Percentiles rank a stretch among this genome's conserved stretches.
These are phyloP conservation scores for Rhododendron griersonianum DNA, from an alignment of 148 eudicot genomes.

Conservation along the genomic window DNA sequence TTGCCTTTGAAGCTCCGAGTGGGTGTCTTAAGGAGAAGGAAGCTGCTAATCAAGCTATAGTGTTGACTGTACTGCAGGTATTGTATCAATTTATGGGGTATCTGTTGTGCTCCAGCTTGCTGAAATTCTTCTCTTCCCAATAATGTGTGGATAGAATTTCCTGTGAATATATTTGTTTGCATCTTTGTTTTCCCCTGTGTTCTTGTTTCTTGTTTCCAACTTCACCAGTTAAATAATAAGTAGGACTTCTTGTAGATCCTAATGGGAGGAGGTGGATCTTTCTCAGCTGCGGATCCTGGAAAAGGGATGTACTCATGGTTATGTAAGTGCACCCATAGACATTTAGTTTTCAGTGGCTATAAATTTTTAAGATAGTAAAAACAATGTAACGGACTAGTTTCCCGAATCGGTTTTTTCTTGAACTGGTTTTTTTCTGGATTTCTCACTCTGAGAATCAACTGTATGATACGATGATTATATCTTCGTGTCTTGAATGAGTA, in stretches of 20 bases:
- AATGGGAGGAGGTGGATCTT: conserved; percentile 99
- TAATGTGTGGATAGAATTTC: not conserved
- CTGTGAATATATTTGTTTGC: not conserved
- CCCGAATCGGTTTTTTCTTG: not conserved
- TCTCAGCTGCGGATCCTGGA: conserved; percentile 99
- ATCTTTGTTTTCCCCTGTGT: not conserved
- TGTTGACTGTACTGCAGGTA: conserved; percentile 84
- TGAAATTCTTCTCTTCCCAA: not conserved
- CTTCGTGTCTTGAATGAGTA: conserved; percentile 63
- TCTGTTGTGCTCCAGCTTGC: conserved; percentile 1
- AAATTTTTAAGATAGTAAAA: not conserved
- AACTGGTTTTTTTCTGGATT: not conserved
- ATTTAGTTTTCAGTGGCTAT: not conserved
- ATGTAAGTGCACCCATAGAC: conserved; percentile 48
- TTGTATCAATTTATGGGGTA: not conserved
- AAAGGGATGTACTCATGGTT: conserved; percentile 95
- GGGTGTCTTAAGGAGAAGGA: conserved; percentile 51
- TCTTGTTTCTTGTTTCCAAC: not conserved
- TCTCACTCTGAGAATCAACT: not conserved
- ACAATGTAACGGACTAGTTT: not conserved
- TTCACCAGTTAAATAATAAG: not conserved
- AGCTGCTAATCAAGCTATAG: too few relatives aligned
- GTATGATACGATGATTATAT: conserved; percentile 41
- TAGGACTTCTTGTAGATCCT: conserved; percentile 55
- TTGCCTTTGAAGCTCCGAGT: conserved; percentile 89